Evolutionary conservation across 208 protist genomes (phyloP).

Genomic region (Porcisia hertigi): DNA sequence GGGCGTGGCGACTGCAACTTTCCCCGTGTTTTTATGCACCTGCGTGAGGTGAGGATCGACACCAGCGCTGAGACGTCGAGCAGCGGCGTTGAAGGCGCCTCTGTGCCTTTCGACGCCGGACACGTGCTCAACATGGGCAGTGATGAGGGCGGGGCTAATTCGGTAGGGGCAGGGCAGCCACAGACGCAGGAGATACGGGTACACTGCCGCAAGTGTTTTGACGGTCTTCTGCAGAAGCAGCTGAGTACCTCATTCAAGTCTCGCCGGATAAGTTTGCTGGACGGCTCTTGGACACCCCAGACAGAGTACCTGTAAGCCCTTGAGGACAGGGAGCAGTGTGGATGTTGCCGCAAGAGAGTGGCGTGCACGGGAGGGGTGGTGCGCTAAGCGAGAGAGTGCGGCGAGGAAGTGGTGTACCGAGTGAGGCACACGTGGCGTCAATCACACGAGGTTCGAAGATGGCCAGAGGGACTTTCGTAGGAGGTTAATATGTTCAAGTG

Average conservation of each 20-base stretch:
- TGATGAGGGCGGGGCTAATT: not conserved
- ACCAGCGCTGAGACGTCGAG: conserved; percentile 15
- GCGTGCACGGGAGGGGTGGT: not conserved
- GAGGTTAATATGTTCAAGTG: no score
- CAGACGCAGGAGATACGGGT: conserved; percentile 38
- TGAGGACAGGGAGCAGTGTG: not conserved
- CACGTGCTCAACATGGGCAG: not conserved
- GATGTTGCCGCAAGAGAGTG: not conserved
- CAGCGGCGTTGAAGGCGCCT: not conserved
- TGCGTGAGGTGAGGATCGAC: conserved; percentile 57
- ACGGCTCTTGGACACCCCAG: conserved; percentile 84
- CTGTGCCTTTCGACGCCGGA: not conserved
- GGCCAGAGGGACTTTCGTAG: no score
- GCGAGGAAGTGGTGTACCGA: not conserved
- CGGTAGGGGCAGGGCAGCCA: not conserved
- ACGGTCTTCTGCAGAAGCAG: conserved; percentile 56
- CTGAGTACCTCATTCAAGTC: conserved; percentile 51
- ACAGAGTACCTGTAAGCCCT: conserved; percentile 54
- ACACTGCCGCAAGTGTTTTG: conserved; percentile 87
- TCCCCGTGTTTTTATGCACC: conserved; percentile 83
- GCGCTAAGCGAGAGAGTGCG: not conserved
- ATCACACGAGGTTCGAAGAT: no score
- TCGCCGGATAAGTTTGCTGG: conserved; percentile 59
- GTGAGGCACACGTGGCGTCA: not conserved
- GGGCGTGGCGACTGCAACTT: conserved; percentile 86